These are phyloP conservation scores for Neofusicoccum sp. DNA, from an alignment of 2,329 filamentous ascomycete species.

Conservation along the genomic window DNA sequence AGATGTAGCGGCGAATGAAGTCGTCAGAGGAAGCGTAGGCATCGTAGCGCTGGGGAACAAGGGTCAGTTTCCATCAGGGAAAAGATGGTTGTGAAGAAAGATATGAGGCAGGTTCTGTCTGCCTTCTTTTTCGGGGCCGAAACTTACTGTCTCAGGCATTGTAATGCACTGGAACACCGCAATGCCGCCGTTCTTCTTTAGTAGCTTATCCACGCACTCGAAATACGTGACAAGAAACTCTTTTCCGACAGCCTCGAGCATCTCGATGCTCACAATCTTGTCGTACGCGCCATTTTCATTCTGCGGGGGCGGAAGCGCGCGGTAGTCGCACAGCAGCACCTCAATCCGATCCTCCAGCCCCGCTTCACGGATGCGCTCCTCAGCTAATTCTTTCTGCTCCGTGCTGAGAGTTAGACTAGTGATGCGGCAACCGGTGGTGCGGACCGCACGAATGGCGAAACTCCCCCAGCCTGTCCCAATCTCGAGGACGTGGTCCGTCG, in stretches of 20 bases:
- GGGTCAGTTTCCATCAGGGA: background rate
- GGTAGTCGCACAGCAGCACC: slow-evolving; percentile 69
- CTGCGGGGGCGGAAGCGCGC: slow-evolving; percentile 53
- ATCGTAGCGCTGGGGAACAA: slow-evolving; percentile 51
- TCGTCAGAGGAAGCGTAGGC: slow-evolving; percentile 66
- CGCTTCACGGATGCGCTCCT: slow-evolving; percentile 61
- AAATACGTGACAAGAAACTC: slow-evolving; percentile 70
- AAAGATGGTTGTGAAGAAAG: background rate
- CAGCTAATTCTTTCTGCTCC: slow-evolving; percentile 68
- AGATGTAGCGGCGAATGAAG: slow-evolving; percentile 76
- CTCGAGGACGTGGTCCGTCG: slow-evolving; percentile 67
- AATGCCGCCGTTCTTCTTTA: slow-evolving; percentile 66
- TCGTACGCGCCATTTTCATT: slow-evolving; percentile 55
- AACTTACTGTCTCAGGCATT: slow-evolving; percentile 60
- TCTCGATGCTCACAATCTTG: slow-evolving; percentile 73
- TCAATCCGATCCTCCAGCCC: slow-evolving; percentile 61
- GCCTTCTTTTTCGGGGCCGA: background rate
- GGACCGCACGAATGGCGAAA: slow-evolving; percentile 68
- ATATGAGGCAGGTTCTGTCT: background rate
- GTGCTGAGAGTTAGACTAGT: slow-evolving; percentile 67
- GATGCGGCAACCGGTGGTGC: slow-evolving; percentile 64
- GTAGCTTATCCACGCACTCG: slow-evolving; percentile 58
- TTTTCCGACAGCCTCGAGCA: slow-evolving; percentile 71
- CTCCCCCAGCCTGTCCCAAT: slow-evolving; percentile 76
- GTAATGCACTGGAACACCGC: slow-evolving; percentile 76